Conservation (phyloP, 345 rosid genomes). For the Lepidium didymum region DNA sequence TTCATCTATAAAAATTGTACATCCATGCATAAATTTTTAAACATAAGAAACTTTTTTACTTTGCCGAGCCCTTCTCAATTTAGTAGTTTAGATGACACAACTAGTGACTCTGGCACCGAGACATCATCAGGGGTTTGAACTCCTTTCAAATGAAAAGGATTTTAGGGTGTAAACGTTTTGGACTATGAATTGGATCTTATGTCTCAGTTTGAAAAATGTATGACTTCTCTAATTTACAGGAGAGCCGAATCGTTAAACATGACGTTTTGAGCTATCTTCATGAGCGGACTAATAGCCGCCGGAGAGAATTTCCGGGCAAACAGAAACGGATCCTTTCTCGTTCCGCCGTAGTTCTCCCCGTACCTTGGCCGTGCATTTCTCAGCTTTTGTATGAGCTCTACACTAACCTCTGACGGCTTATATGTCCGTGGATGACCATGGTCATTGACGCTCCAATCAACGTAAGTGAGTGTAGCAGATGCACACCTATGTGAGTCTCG, state of each 20-base stretch:
- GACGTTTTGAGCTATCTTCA: slow-evolving; percentile 38
- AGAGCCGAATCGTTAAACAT: slow-evolving; percentile 42
- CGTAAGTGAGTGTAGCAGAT: slow-evolving; percentile 61
- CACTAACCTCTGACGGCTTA: slow-evolving; percentile 42
- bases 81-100: too few relatives aligned
- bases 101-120: too few relatives aligned
- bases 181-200: too few relatives aligned
- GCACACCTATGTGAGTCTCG: slow-evolving; percentile 42
- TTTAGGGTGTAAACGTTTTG: too few relatives aligned
- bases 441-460: slow-evolving; percentile 44
- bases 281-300: slow-evolving; percentile 25
- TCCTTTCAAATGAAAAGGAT: too few relatives aligned
- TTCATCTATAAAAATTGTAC: not conserved
- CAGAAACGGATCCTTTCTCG: slow-evolving; percentile 41
- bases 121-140: too few relatives aligned
- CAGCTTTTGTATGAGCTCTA: slow-evolving; percentile 32
- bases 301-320: slow-evolving; percentile 62
- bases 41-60: not conserved
- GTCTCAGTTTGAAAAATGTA: not conserved
- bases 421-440: slow-evolving; percentile 69
- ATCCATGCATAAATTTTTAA: not conserved
- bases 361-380: slow-evolving; percentile 42
- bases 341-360: slow-evolving; percentile 23
- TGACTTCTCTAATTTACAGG: not conserved
- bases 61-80: too few relatives aligned